These are phyloP conservation scores for Aspergillus piperis DNA, from an alignment of 2,329 filamentous ascomycete genomes.

Conservation along the genomic window DNA sequence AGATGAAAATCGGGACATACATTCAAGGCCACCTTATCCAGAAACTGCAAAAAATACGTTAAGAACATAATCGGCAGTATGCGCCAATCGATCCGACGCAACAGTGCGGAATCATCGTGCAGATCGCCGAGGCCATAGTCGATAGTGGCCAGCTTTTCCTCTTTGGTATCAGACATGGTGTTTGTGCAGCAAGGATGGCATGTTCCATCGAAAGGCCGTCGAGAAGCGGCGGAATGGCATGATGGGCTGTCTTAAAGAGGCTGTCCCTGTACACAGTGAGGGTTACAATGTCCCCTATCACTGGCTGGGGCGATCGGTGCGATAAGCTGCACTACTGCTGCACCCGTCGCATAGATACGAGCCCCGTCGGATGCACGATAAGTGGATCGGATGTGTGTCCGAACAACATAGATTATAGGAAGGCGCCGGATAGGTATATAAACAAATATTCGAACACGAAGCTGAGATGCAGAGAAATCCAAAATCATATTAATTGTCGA, in stretches of 20 bases:
- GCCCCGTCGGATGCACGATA: slow-evolving; percentile 8
- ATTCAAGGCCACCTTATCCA: slow-evolving; percentile 66
- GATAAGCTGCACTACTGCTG: slow-evolving; percentile 8
- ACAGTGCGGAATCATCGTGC: slow-evolving; percentile 46
- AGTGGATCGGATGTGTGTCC: not conserved
- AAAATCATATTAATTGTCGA: not conserved
- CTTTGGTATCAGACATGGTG: not conserved
- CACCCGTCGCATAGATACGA: slow-evolving; percentile 31
- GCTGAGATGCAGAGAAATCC: too few species aligned
- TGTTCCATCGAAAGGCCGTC: not conserved
- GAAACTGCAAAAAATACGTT: slow-evolving; percentile 64
- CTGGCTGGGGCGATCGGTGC: not conserved
- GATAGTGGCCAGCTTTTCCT: slow-evolving; percentile 12
- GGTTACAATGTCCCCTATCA: not conserved
- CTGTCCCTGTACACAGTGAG: too few species aligned
- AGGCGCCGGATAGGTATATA: not conserved
- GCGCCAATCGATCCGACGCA: slow-evolving; percentile 60
- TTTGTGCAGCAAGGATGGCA: not conserved
- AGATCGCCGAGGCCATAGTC: slow-evolving; percentile 35
- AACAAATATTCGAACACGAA: not conserved
- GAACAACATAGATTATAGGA: not conserved
- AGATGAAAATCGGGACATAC: slow-evolving; percentile 33
- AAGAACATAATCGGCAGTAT: slow-evolving; percentile 64
- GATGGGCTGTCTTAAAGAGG: slow-evolving; percentile 3
- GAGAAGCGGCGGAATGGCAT: slow-evolving; percentile 2